Base-by-base conservation (phyloP, 352 stramenopile species). In the Phytophthora syringae region DNA sequence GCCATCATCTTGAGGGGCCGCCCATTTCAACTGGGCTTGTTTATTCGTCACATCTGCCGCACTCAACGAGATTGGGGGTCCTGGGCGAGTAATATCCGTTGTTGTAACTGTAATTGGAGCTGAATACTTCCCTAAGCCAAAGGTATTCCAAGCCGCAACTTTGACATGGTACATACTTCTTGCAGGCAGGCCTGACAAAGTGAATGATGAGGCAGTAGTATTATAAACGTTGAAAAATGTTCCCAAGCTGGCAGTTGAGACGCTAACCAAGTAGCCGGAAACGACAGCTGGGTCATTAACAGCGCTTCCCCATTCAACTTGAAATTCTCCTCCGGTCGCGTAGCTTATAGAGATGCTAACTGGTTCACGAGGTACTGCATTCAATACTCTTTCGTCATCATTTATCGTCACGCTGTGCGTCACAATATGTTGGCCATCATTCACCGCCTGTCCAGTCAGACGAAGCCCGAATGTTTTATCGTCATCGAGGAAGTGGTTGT, bases 261-360 rank as follows among this genome's bases (percentile, higher is more conserved):
- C 67, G 2, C 66, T 74, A 60, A 91, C 47, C 12, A 91, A 25
- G 48, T 78, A 85, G 24, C 82, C 82, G 1, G 24, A 18, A 0
- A 59, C 10, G 2, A 21, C 12, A 0, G 16, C 44, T 28, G 42
- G 24, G 25, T 61, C 53, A 30, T 51, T n/a, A 25, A 47, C 18
- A 11, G 22, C 24, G 11, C 4, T 54, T 18, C 12, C 10, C 77
- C 77, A 88, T 16, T 43, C n/a, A 40, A 89, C 22, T 48, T 72
- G 63, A 21, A 91, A 64, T 43, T 88, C 78, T 2, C 82, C 82
- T 44, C 82, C 82, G 13, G 74, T 91, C 13, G 42, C 42, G 22
- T 62, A 61, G 1, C 54, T 40, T 28, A 71, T 16, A 1, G 52
- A 9, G 11, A 79, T 13, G n/a, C 40, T 21, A 0, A 36, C 40